phyloP scores from a whole-genome alignment of 768 basidiomycete genomes.

The Suillus weaverae region DNA sequence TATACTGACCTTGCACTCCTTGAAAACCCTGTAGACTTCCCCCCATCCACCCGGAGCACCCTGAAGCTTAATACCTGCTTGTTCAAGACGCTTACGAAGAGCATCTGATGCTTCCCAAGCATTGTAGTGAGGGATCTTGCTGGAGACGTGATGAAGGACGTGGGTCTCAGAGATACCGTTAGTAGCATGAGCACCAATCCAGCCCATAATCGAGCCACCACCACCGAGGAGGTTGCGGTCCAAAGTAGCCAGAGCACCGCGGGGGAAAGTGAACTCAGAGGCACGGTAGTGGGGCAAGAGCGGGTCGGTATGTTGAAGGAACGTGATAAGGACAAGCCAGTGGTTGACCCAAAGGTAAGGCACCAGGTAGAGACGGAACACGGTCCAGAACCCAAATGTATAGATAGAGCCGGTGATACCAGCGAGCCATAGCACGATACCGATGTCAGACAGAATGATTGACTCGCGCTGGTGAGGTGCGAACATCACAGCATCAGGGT shows the following conservation, averaged over 20 bases:
- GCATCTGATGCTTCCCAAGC: slow-evolving; percentile 93
- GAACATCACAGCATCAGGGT: slow-evolving; percentile 78
- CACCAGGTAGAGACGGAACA: slow-evolving; percentile 78
- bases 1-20: slow-evolving; percentile 65
- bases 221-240: slow-evolving; percentile 83
- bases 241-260: slow-evolving; percentile 90
- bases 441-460: slow-evolving; percentile 80
- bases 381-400: slow-evolving; percentile 64
- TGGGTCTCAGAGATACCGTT: slow-evolving; percentile 96
- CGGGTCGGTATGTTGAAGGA: slow-evolving; percentile 98
- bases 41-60: slow-evolving; percentile 79
- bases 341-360: slow-evolving; percentile 95
- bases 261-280: slow-evolving; percentile 86
- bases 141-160: slow-evolving; percentile 86
- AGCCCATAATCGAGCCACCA: slow-evolving; percentile 75
- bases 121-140: slow-evolving; percentile 96
- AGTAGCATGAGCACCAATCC: slow-evolving; percentile 82
- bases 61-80: slow-evolving; percentile 59
- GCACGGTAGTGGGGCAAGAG: slow-evolving; percentile 91
- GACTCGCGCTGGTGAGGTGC: slow-evolving; percentile 75
- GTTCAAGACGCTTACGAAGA: slow-evolving; percentile 69
- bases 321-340: slow-evolving; percentile 96
- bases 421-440: slow-evolving; percentile 72
- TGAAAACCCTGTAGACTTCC: slow-evolving; percentile 76
- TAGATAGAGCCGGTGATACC: slow-evolving; percentile 56